Conservation (phyloP, 148 eudicot genomes). For the Tetragonia tetragonoides region DNA sequence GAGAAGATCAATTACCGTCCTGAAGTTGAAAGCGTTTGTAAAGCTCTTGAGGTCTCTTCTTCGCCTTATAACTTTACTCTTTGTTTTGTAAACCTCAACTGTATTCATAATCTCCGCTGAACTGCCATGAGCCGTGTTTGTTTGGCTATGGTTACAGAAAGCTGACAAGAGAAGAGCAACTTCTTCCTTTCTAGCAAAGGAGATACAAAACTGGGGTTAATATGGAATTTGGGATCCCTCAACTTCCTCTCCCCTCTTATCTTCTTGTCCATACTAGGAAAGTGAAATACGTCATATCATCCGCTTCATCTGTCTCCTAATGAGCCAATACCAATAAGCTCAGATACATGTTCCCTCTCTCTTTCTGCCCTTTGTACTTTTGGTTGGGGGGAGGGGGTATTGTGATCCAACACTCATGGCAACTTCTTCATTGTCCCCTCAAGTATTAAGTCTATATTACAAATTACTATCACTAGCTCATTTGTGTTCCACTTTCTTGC, state of each 20-base stretch:
- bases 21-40: slow-evolving; percentile 63
- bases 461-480: slow-evolving; percentile 14
- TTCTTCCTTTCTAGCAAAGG: too few relatives aligned
- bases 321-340: background rate
- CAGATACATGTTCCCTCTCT: too few relatives aligned
- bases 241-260: background rate
- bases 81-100: background rate
- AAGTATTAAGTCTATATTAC: background rate
- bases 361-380: too few relatives aligned
- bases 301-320: background rate
- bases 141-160: background rate
- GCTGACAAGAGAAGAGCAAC: too few relatives aligned
- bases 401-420: background rate
- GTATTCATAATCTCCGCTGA: background rate
- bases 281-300: background rate
- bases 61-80: background rate
- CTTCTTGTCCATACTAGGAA: background rate
- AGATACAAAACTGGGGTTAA: background rate
- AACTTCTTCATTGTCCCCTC: background rate
- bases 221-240: background rate
- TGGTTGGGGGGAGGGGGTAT: background rate
- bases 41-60: slow-evolving; percentile 68
- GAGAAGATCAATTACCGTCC: slow-evolving; percentile 52
- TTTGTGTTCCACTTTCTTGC: slow-evolving; percentile 12
- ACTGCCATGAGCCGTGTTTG: background rate